phyloP scores from a whole-genome alignment of 768 basidiomycete species.

The Sporobolomyces pararoseus region DNA sequence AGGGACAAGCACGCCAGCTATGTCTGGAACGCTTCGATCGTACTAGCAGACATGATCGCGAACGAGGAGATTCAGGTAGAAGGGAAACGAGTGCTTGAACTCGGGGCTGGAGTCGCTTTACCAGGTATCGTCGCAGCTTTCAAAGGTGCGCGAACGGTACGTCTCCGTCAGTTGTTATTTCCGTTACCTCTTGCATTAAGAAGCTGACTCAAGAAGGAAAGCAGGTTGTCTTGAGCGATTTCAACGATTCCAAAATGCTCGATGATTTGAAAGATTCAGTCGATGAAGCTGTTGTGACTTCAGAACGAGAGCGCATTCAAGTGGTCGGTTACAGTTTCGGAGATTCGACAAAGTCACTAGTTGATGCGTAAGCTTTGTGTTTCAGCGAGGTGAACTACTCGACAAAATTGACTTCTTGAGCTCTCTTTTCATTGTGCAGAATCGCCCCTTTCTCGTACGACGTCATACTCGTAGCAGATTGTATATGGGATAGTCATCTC shows the following conservation, averaged over 20 bases:
- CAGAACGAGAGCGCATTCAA: accelerated
- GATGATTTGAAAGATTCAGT: neutral
- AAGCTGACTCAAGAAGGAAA: too few relatives aligned
- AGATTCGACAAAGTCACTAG: neutral
- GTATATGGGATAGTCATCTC: constrained; percentile 3
- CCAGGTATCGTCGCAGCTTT: constrained; percentile 14
- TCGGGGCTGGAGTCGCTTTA: constrained; percentile 22
- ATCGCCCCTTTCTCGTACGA: constrained; percentile 1
- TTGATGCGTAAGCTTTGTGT: neutral
- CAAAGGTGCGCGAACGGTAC: constrained; percentile 17
- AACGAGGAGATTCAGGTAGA: constrained; percentile 8
- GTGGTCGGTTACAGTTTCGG: constrained; percentile 21
- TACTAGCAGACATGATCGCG: constrained; percentile 19
- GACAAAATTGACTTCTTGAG: too few relatives aligned
- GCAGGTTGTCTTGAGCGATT: constrained; percentile 29
- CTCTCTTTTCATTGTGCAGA: neutral
- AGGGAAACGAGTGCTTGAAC: constrained; percentile 28
- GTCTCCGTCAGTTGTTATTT: too few relatives aligned
- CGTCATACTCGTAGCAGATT: constrained; percentile 31
- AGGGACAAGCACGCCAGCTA: neutral
- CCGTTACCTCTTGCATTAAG: too few relatives aligned
- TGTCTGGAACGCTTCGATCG: constrained; percentile 19
- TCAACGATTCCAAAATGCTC: constrained; percentile 9
- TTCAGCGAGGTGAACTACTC: neutral
- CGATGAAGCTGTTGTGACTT: neutral